These are phyloP conservation scores for Hymenotorrendiella dingleyae DNA, from an alignment of 2,329 filamentous ascomycete genomes.

Conservation along the genomic window DNA sequence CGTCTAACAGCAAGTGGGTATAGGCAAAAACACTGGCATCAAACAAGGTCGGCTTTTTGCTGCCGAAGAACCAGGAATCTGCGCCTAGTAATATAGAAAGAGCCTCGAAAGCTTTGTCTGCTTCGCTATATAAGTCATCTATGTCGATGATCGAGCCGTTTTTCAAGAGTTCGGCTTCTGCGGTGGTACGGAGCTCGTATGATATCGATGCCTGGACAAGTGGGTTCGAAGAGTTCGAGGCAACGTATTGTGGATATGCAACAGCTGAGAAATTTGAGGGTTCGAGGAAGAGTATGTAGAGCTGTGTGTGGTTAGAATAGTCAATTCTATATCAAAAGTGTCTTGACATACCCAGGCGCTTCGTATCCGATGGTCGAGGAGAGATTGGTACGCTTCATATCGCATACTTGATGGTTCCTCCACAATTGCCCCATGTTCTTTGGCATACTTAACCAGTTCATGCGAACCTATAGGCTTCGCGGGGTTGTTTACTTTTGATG, in stretches of 20 bases:
- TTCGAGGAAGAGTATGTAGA: conserved; percentile 77
- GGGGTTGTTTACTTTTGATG: conserved; percentile 22
- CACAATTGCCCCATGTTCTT: conserved; percentile 41
- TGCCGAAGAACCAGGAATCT: conserved; percentile 55
- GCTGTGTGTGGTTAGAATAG: conserved; percentile 35
- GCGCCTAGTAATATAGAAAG: conserved; percentile 53
- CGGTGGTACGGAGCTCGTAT: conserved; percentile 64
- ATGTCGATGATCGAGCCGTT: conserved; percentile 50
- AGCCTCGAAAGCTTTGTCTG: conserved; percentile 56
- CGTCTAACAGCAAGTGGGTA: conserved; percentile 70
- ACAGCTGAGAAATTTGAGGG: conserved; percentile 59
- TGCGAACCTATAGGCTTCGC: conserved; percentile 51
- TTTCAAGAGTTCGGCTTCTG: conserved; percentile 67
- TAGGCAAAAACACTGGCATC: conserved; percentile 91
- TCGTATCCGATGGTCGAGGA: conserved; percentile 72
- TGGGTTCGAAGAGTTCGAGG: conserved; percentile 52
- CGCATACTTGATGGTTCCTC: conserved; percentile 42
- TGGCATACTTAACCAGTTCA: conserved; percentile 65
- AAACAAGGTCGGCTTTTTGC: conserved; percentile 59
- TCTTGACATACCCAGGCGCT: conserved; percentile 67
- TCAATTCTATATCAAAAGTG: neutral
- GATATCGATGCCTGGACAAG: conserved; percentile 59
- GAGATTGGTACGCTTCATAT: conserved; percentile 68
- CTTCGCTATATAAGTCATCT: conserved; percentile 52
- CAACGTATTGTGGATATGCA: conserved; percentile 67